Base-by-base conservation (phyloP, 495 filamentous ascomycete genomes). In the Xylaria venustula region DNA sequence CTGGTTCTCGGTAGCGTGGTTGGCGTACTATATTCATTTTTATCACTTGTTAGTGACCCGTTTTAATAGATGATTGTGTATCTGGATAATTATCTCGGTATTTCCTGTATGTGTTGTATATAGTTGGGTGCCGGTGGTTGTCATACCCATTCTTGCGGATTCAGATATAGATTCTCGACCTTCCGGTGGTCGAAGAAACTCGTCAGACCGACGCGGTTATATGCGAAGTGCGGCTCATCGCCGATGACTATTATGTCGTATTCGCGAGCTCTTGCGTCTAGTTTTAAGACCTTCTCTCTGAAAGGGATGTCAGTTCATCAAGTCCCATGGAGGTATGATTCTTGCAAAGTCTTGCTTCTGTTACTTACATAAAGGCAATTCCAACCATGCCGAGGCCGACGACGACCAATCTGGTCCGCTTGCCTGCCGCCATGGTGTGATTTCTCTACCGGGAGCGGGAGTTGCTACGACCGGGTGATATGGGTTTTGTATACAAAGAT, bases 371-470 rank as follows among this genome's bases (percentile, higher is more conserved):
- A 72, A 97, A 93, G 46, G 90, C 87, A 56, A 97, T 90, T 22
- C 92, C 93, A 41, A 98, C 93, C 93, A 98, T 98, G 9, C 93
- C 93, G 74, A 98, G 74, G 8, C 93, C 93, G 25, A 96, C 91
- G 32, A 98, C 84, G 0, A 97, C 91, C 34, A 97, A 79, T 67
- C 81, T 88, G 65, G 91, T 90, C 53, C 88, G 75, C 51, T 62
- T 48, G 19, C 17, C 67, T 40, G 60, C 54, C 1, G 74, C 67
- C 76, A 79, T 79, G 15, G 28, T 65, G 22, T 36, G 9, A 50
- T 51, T 8, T 17, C 46, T 17, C 46, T 34, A 2, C 45, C 36
- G 7, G 1, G 46, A 30, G 23, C 25, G 19, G 14, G 32, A 37
- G 32, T n/a, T 42, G 55, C 5, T 40, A 50, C 17, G 56, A 30